These are phyloP conservation scores for Diaporthe sp. DNA, from an alignment of 2,329 filamentous ascomycete genomes.

Conservation along the genomic window DNA sequence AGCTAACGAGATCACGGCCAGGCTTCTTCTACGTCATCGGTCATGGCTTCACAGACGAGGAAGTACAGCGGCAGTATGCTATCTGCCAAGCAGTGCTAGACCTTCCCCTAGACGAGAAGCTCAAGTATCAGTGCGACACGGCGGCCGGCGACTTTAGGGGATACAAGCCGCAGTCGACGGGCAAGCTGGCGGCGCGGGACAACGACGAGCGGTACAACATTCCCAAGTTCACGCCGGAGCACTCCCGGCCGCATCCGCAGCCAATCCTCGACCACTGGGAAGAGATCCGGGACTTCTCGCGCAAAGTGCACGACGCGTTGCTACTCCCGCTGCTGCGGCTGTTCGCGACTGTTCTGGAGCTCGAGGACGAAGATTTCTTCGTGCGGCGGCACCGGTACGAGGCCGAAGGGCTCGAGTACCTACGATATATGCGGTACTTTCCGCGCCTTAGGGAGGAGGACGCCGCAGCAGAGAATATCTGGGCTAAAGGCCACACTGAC, in stretches of 20 bases:
- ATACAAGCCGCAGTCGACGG: slow-evolving; percentile 40
- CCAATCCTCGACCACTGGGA: slow-evolving; percentile 41
- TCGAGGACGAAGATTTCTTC: slow-evolving; percentile 42
- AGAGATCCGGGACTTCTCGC: slow-evolving; percentile 41
- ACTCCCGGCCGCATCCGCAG: slow-evolving; percentile 38
- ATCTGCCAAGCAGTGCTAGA: slow-evolving; percentile 31
- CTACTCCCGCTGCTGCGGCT: slow-evolving; percentile 36
- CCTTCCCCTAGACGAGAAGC: slow-evolving; percentile 33
- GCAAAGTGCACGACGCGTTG: slow-evolving; percentile 34
- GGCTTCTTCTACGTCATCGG: slow-evolving; percentile 43
- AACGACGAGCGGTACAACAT: slow-evolving; percentile 42
- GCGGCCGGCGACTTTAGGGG: slow-evolving; percentile 43
- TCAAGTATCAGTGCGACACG: slow-evolving; percentile 41
- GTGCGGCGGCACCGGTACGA: slow-evolving; percentile 41
- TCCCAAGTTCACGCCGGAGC: slow-evolving; percentile 40
- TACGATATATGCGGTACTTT: slow-evolving; percentile 44
- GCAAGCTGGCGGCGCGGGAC: slow-evolving; percentile 37
- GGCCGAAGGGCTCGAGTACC: slow-evolving; percentile 42
- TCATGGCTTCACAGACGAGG: slow-evolving; percentile 32
- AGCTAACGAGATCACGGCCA: slow-evolving; percentile 15
- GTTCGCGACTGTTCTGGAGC: slow-evolving; percentile 41
- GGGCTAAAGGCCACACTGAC: slow-evolving; percentile 42
- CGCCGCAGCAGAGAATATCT: slow-evolving; percentile 36
- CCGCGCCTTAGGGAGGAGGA: slow-evolving; percentile 39
- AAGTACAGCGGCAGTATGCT: slow-evolving; percentile 30